These are phyloP conservation scores for Pyrus communis DNA, from an alignment of 306 rosid genomes.

Conservation along the genomic window DNA sequence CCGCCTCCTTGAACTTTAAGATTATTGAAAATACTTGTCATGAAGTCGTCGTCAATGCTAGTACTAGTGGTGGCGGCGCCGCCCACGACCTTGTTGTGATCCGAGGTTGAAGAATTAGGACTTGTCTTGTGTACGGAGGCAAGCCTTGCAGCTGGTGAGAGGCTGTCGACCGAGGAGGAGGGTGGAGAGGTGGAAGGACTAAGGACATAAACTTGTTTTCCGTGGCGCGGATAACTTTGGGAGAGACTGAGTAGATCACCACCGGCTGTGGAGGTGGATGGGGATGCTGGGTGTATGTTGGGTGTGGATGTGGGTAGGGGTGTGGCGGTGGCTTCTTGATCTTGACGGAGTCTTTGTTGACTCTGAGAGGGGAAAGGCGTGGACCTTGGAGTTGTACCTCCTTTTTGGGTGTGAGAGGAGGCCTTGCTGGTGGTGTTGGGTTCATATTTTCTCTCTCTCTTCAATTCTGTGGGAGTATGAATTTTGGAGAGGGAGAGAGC, in stretches of 20 bases:
- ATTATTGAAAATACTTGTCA: slow-evolving; percentile 9
- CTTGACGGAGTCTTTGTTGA: slow-evolving; percentile 68
- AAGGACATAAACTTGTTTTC: slow-evolving; percentile 70
- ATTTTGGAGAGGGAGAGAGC: too few species aligned
- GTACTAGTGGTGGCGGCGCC: background rate
- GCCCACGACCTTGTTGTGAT: background rate
- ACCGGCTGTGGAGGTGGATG: slow-evolving; percentile 27
- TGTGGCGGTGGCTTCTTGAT: slow-evolving; percentile 65
- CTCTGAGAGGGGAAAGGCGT: slow-evolving; percentile 69
- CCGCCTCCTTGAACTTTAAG: slow-evolving; percentile 24
- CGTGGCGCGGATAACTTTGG: slow-evolving; percentile 58
- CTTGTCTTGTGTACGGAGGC: slow-evolving; percentile 81
- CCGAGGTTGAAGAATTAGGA: slow-evolving; percentile 31
- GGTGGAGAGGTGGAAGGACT: slow-evolving; percentile 39
- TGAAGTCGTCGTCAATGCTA: slow-evolving; percentile 15
- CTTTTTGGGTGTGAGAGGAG: slow-evolving; percentile 34
- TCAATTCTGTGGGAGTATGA: too few species aligned
- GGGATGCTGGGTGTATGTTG: slow-evolving; percentile 27
- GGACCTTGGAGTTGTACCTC: slow-evolving; percentile 72
- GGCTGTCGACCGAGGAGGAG: slow-evolving; percentile 44
- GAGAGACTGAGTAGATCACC: slow-evolving; percentile 84
- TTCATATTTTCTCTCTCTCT: slow-evolving; percentile 26
- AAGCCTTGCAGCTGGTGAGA: slow-evolving; percentile 87
- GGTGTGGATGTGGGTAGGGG: slow-evolving; percentile 26
- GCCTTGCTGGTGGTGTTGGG: slow-evolving; percentile 25